Conservation (phyloP, 345 rosid species). For the Aurinia saxatilis region DNA sequence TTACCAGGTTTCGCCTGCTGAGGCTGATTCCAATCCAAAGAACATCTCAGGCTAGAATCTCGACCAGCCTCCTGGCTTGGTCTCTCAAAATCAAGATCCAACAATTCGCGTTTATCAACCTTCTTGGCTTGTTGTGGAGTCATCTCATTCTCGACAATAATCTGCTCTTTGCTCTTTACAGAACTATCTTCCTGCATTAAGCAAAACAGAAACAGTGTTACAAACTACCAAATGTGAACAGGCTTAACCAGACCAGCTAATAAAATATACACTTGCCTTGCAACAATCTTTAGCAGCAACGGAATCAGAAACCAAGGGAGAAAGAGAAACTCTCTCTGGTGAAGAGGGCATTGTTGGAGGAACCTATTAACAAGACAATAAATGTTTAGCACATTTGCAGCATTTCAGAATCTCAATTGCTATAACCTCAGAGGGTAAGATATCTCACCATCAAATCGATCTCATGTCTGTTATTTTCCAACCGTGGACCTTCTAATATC, state of each 20-base stretch:
- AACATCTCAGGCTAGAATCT: conserved; percentile 16
- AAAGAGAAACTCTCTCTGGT: conserved; percentile 18
- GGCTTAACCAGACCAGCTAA: background rate
- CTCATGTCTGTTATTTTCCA: conserved; percentile 23
- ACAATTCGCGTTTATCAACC: conserved; percentile 18
- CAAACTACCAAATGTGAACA: background rate
- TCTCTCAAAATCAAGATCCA: conserved; percentile 37
- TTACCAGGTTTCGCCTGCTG: conserved; percentile 33
- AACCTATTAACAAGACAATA: conserved; percentile 35
- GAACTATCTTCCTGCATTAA: conserved; percentile 8
- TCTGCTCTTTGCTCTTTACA: conserved; percentile 17
- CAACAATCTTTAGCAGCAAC: background rate
- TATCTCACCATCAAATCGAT: conserved; percentile 61
- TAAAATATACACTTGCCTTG: conserved; percentile 13
- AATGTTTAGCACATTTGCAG: conserved; percentile 21
- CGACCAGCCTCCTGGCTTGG: conserved; percentile 17
- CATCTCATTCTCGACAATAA: conserved; percentile 19
- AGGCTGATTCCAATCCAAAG: conserved; percentile 27
- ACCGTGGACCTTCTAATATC: conserved; percentile 1
- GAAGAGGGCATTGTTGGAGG: conserved; percentile 37
- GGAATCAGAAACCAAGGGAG: conserved; percentile 23
- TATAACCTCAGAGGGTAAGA: conserved; percentile 18
- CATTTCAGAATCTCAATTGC: conserved; percentile 15
- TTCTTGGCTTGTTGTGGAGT: conserved; percentile 2
- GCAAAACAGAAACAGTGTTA: conserved; percentile 10